Evolutionary conservation across 306 rosid species (phyloP).

Genomic region (Dalbergia cultrata): DNA sequence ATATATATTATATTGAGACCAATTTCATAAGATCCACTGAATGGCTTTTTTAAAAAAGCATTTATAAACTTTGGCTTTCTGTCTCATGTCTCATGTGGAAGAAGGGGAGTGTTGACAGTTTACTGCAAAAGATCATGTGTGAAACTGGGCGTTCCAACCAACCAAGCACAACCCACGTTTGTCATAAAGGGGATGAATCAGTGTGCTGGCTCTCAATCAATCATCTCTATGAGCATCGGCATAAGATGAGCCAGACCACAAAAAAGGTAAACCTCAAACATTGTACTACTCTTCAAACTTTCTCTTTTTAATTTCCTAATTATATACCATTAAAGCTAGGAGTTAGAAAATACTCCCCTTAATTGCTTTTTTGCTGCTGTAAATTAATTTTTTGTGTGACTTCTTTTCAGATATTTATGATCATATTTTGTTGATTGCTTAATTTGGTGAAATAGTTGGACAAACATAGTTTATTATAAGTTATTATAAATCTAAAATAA

Average conservation of each 20-base stretch:
- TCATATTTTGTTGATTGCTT: no score
- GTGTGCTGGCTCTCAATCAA: conserved; percentile 61
- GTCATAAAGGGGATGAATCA: conserved; percentile 78
- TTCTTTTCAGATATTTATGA: background rate
- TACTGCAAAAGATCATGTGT: conserved; percentile 43
- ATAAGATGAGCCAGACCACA: conserved; percentile 38
- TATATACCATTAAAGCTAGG: background rate
- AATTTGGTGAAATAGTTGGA: no score
- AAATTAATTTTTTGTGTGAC: background rate
- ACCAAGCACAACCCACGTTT: conserved; percentile 52
- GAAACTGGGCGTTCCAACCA: conserved; percentile 51
- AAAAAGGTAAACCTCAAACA: conserved; percentile 34
- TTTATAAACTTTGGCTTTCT: background rate
- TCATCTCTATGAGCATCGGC: conserved; percentile 36
- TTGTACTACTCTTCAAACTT: background rate
- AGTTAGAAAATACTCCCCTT: background rate
- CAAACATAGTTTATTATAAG: no score
- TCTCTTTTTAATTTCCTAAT: conserved; percentile 3
- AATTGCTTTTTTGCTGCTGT: no score
- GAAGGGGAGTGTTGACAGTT: conserved; percentile 46
- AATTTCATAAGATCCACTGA: conserved; percentile 28
- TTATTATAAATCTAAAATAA: no score
- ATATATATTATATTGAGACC: background rate
- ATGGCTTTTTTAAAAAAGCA: conserved; percentile 38
- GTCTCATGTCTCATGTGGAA: conserved; percentile 45